Percentiles rank a stretch among this genome's conserved stretches.
phyloP scores from a whole-genome alignment of 2,329 filamentous ascomycete genomes.

The Exserohilum rostratum region DNA sequence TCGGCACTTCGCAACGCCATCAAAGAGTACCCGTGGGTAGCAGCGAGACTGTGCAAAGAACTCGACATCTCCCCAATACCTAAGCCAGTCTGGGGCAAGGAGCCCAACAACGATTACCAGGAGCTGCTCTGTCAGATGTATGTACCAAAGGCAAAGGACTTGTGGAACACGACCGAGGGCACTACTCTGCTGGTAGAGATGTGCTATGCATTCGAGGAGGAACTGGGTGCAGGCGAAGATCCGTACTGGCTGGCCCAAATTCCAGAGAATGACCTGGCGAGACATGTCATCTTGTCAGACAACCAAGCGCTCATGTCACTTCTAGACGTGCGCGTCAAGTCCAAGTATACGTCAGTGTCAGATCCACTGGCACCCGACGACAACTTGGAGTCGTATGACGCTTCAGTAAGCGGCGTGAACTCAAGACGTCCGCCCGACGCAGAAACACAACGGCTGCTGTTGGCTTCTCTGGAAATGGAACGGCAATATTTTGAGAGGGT shows the following conservation, averaged over 20 bases:
- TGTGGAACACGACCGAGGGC: slow-evolving; percentile 83
- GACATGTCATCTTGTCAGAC: slow-evolving; percentile 80
- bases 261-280: slow-evolving; percentile 61
- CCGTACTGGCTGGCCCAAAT: slow-evolving; percentile 43
- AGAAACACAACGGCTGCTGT: slow-evolving; percentile 23
- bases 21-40: slow-evolving; percentile 80
- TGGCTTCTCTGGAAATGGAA: slow-evolving; percentile 32
- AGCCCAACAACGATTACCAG: slow-evolving; percentile 68
- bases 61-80: slow-evolving; percentile 78
- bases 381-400: slow-evolving; percentile 36
- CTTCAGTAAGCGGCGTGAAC: not conserved
- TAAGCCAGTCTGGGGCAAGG: slow-evolving; percentile 80
- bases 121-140: slow-evolving; percentile 78
- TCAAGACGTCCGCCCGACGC: slow-evolving; percentile 3
- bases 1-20: slow-evolving; percentile 71
- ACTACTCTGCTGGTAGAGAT: slow-evolving; percentile 72
- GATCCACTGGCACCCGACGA: slow-evolving; percentile 79
- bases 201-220: slow-evolving; percentile 57
- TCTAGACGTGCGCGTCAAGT: slow-evolving; percentile 69
- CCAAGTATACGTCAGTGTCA: slow-evolving; percentile 65
- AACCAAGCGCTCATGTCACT: slow-evolving; percentile 72
- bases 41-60: slow-evolving; percentile 78
- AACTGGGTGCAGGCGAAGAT: slow-evolving; percentile 29
- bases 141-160: slow-evolving; percentile 74
- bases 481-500: slow-evolving; percentile 38